Evolutionary conservation across 2,329 filamentous ascomycete genomes (phyloP).

Genomic region (Emmonsiellopsis sp.): DNA sequence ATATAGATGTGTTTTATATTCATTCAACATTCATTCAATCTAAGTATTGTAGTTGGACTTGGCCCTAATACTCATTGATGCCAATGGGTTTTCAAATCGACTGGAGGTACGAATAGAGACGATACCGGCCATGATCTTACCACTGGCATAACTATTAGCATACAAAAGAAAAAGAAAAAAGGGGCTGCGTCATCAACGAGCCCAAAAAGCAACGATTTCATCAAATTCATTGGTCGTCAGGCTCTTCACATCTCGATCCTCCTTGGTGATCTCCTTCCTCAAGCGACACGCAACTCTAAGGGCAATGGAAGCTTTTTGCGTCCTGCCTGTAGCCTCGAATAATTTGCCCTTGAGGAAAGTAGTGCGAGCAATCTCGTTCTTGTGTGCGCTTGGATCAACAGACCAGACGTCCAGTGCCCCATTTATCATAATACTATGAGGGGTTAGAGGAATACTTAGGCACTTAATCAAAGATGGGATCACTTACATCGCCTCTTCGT

Average conservation of each 20-base stretch:
- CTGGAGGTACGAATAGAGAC: neutral
- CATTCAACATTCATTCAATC: too few relatives aligned
- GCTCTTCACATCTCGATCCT: constrained; percentile 11
- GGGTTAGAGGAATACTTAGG: constrained; percentile 1
- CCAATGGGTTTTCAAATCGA: neutral
- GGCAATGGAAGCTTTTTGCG: constrained; percentile 12
- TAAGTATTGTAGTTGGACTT: neutral
- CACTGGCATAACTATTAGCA: constrained; percentile 10
- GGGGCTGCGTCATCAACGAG: constrained; percentile 5
- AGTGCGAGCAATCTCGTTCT: constrained; percentile 16
- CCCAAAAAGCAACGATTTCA: constrained; percentile 13
- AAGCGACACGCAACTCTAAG: constrained; percentile 12
- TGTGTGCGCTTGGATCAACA: constrained; percentile 9
- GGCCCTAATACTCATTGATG: neutral
- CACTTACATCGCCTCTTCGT: constrained; percentile 7
- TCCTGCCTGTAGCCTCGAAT: constrained; percentile 10
- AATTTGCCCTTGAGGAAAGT: constrained; percentile 15
- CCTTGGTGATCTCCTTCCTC: constrained; percentile 14
- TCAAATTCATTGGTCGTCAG: constrained; percentile 14
- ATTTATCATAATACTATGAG: constrained; percentile 12
- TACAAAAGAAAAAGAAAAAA: neutral
- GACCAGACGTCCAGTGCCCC: constrained; percentile 12
- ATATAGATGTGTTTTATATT: too few relatives aligned
- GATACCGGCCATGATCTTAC: constrained; percentile 7
- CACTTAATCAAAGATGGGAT: neutral